Conservation (phyloP, 1,284 basidiomycete species). For the Schizopora paradoxa region DNA sequence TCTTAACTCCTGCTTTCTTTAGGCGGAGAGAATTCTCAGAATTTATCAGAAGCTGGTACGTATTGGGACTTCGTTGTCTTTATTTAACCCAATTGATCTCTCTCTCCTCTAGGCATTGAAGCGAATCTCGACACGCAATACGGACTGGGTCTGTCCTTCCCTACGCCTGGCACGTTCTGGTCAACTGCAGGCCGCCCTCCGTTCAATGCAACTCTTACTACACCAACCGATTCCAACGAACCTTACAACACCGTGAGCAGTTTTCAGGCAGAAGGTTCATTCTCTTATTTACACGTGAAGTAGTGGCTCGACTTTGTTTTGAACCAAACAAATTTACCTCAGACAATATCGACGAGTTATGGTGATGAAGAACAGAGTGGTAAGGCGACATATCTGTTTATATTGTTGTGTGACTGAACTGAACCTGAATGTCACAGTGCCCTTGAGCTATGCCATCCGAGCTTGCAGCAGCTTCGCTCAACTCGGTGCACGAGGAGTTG, state of each 20-base stretch:
- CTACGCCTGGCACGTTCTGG: constrained; percentile 46
- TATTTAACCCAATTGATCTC: too few species aligned
- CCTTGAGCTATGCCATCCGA: constrained; percentile 51
- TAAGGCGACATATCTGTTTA: too few species aligned
- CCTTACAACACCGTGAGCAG: constrained; percentile 48
- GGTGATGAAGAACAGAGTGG: constrained; percentile 67
- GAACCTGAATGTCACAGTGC: constrained; percentile 37
- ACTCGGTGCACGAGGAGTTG: constrained; percentile 55
- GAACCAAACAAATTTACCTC: constrained; percentile 38
- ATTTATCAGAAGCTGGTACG: constrained; percentile 42
- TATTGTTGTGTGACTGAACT: too few species aligned
- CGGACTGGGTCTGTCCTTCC: constrained; percentile 55
- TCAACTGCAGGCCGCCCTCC: constrained; percentile 59
- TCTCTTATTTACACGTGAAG: not conserved
- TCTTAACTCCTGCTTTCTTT: not conserved
- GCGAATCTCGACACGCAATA: constrained; percentile 70
- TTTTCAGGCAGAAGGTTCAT: not conserved
- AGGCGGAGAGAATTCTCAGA: constrained; percentile 65
- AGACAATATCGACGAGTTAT: constrained; percentile 59
- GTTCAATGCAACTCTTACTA: constrained; percentile 43
- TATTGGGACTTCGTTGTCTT: constrained; percentile 37
- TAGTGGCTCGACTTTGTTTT: constrained; percentile 60
- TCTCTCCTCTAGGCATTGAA: too few species aligned
- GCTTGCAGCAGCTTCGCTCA: constrained; percentile 63
- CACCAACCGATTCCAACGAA: constrained; percentile 51